A percentile compares a stretch with the other conserved stretches of the same genome.
Conservation (phyloP, 192 early-diverging fungal species). For the Coemansia sp. region DNA sequence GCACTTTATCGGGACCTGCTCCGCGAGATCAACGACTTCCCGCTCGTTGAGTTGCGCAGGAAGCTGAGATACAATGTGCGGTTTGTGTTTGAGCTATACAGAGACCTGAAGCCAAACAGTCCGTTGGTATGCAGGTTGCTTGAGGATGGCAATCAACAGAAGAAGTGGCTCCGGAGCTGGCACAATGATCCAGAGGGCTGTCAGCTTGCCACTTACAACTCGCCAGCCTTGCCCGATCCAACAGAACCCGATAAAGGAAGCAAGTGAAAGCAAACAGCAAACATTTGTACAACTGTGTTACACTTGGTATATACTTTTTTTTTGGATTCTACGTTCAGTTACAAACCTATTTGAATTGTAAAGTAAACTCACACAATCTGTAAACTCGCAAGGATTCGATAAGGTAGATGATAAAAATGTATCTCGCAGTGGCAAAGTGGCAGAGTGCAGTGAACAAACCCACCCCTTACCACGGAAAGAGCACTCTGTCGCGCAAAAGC, state of each 20-base stretch:
- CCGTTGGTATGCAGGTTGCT: conserved; percentile 8
- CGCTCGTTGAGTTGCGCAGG: conserved; percentile 17
- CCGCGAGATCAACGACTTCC: conserved; percentile 15
- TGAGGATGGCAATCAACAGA: conserved; percentile 21
- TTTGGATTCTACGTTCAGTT: not conserved
- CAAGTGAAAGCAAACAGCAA: not conserved
- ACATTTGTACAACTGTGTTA: too few relatives aligned
- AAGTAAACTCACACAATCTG: too few relatives aligned
- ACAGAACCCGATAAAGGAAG: not conserved
- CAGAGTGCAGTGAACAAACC: not conserved
- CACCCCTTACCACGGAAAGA: conserved; percentile 65
- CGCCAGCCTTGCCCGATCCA: not conserved
- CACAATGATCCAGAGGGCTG: conserved; percentile 8
- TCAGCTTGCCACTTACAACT: conserved; percentile 10
- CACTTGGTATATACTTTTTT: not conserved
- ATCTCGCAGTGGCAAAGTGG: too few relatives aligned
- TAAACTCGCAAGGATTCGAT: too few relatives aligned
- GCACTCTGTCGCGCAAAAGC: conserved; percentile 61
- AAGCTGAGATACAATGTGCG: conserved; percentile 42
- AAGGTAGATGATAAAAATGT: too few relatives aligned
- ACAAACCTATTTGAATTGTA: too few relatives aligned
- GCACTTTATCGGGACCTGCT: conserved; percentile 29
- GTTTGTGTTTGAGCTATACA: conserved; percentile 48
- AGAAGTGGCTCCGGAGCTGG: conserved; percentile 35
- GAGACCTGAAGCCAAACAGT: conserved; percentile 18